Percentiles rank a stretch among this genome's conserved stretches.
These are phyloP conservation scores for Pichia sp. DNA, from an alignment of 1,139 yeast species.

Conservation along the genomic window DNA sequence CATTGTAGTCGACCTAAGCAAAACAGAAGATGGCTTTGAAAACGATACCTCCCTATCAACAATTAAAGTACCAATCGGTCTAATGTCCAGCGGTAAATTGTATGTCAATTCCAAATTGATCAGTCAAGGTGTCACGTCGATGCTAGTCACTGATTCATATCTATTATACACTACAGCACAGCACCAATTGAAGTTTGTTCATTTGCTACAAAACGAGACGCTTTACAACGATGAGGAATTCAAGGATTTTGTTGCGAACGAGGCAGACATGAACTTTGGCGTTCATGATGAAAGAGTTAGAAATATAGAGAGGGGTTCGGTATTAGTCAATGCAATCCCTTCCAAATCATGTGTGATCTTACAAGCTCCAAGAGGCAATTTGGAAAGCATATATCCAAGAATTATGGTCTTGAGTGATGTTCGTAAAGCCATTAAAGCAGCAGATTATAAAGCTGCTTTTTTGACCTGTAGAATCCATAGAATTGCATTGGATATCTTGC, in stretches of 20 bases:
- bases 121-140: constrained; percentile 79
- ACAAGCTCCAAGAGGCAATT: constrained; percentile 94
- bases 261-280: background rate
- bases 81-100: constrained; percentile 68
- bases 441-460: constrained; percentile 68
- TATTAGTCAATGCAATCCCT: constrained; percentile 76
- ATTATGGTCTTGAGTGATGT: constrained; percentile 86
- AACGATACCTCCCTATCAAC: constrained; percentile 13
- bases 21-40: constrained; percentile 2
- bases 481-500: constrained; percentile 81
- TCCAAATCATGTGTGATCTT: constrained; percentile 76
- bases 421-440: constrained; percentile 56
- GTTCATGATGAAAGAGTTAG: constrained; percentile 75
- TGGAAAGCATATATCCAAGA: constrained; percentile 91
- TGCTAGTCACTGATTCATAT: constrained; percentile 67
- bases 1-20: constrained; percentile 39
- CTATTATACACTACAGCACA: constrained; percentile 85
- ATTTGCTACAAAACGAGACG: constrained; percentile 38
- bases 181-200: constrained; percentile 77
- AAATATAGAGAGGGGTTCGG: constrained; percentile 85
- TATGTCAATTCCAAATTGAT: constrained; percentile 60
- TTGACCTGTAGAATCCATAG: constrained; percentile 83
- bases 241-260: constrained; percentile 20
- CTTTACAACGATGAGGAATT: constrained; percentile 22
- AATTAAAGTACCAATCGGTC: constrained; percentile 49